These are phyloP conservation scores for Didymella lethalis DNA, from an alignment of 2,329 filamentous ascomycete genomes.

Conservation along the genomic window DNA sequence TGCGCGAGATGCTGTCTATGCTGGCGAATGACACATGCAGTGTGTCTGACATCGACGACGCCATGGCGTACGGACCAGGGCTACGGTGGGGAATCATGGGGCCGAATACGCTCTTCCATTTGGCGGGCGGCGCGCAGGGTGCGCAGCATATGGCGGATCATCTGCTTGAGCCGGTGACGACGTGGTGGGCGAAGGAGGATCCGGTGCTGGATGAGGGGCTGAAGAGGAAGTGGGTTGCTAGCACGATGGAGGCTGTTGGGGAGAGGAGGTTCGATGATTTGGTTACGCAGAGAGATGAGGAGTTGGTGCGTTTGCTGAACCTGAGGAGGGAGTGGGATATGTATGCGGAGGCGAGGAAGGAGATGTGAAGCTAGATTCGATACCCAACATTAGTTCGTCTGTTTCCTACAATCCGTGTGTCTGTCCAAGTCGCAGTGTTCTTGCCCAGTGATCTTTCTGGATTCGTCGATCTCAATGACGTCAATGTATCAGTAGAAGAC, in stretches of 20 bases:
- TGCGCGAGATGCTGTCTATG: slow-evolving; percentile 28
- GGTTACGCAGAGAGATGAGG: slow-evolving; percentile 25
- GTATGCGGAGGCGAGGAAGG: slow-evolving; percentile 31
- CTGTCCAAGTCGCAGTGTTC: not conserved
- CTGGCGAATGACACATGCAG: slow-evolving; percentile 24
- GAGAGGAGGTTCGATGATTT: slow-evolving; percentile 23
- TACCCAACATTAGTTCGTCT: not conserved
- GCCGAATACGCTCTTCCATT: slow-evolving; percentile 24
- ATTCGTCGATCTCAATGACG: not conserved
- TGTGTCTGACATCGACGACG: slow-evolving; percentile 28
- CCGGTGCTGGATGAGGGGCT: slow-evolving; percentile 25
- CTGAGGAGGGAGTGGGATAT: slow-evolving; percentile 25
- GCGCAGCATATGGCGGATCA: slow-evolving; percentile 30
- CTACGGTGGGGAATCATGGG: slow-evolving; percentile 33
- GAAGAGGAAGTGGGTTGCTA: slow-evolving; percentile 29
- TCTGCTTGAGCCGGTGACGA: slow-evolving; percentile 26
- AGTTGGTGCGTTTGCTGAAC: slow-evolving; percentile 26
- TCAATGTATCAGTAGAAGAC: not conserved
- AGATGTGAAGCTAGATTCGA: slow-evolving; percentile 21
- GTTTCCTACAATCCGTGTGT: not conserved
- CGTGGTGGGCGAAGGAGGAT: slow-evolving; percentile 28
- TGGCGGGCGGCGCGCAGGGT: slow-evolving; percentile 28
- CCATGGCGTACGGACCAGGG: slow-evolving; percentile 27
- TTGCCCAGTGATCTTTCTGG: too few relatives aligned
- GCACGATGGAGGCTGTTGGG: slow-evolving; percentile 21